Percentiles rank a stretch among this genome's conserved stretches.
These are phyloP conservation scores for Claviceps sp. DNA, from an alignment of 2,329 filamentous ascomycete species.

Conservation along the genomic window DNA sequence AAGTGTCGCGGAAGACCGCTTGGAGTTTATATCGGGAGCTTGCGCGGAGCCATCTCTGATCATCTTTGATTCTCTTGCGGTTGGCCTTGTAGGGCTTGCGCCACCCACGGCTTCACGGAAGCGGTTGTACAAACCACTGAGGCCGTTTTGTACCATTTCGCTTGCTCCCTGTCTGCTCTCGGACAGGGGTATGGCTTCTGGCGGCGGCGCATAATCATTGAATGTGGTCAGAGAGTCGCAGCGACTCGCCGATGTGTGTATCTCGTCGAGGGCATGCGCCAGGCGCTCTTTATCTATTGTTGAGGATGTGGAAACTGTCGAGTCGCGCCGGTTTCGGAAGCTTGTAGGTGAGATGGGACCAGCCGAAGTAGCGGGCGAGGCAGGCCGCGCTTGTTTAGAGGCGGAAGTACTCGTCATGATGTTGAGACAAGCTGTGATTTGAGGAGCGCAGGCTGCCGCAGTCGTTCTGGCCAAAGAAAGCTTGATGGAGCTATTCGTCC, in stretches of 20 bases:
- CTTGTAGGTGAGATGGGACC: slow-evolving; percentile 15
- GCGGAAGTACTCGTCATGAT: slow-evolving; percentile 18
- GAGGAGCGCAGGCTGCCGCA: slow-evolving; percentile 5
- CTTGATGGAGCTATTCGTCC: background rate
- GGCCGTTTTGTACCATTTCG: slow-evolving; percentile 68
- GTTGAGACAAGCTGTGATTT: background rate
- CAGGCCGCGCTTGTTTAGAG: slow-evolving; percentile 18
- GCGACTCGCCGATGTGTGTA: slow-evolving; percentile 79
- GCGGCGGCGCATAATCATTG: slow-evolving; percentile 74
- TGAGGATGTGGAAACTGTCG: slow-evolving; percentile 27
- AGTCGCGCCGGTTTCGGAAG: slow-evolving; percentile 24
- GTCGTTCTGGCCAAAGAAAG: background rate
- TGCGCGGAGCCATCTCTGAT: slow-evolving; percentile 21
- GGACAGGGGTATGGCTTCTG: slow-evolving; percentile 38
- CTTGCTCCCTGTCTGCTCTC: slow-evolving; percentile 59
- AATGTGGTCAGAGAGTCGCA: slow-evolving; percentile 80
- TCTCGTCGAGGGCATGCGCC: slow-evolving; percentile 68
- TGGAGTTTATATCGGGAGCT: slow-evolving; percentile 21
- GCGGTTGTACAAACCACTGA: slow-evolving; percentile 80
- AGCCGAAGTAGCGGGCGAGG: slow-evolving; percentile 13
- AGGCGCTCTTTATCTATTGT: slow-evolving; percentile 56
- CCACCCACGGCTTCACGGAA: slow-evolving; percentile 72
- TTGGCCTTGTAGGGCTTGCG: slow-evolving; percentile 31
- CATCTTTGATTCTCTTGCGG: slow-evolving; percentile 20
- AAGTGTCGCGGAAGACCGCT: slow-evolving; percentile 27